Conservation (phyloP, 148 eudicot species). For the Drosera capensis region DNA sequence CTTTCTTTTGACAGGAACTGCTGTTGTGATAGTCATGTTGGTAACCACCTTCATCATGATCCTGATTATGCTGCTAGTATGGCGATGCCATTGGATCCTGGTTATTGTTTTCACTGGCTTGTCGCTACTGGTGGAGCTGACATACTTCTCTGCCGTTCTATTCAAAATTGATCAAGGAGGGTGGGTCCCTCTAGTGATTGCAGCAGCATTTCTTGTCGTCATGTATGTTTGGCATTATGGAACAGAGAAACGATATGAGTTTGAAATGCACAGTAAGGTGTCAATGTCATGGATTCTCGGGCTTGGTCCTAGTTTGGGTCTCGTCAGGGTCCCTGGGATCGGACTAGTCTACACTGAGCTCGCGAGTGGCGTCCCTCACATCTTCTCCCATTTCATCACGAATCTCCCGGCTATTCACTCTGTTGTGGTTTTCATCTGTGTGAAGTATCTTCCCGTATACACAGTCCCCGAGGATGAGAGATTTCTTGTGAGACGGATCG, state of each 20-base stretch:
- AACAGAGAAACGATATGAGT: constrained; percentile 69
- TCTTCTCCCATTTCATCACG: constrained; percentile 90
- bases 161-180: constrained; percentile 95
- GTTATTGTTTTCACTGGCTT: constrained; percentile 64
- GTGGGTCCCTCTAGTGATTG: constrained; percentile 92
- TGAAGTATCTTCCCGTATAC: constrained; percentile 89
- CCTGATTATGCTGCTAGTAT: constrained; percentile 62
- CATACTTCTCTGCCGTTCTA: constrained; percentile 88
- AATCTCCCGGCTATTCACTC: constrained; percentile 95
- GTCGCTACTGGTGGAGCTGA: constrained; percentile 66
- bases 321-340: constrained; percentile 89
- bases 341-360: constrained; percentile 98
- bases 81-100: constrained; percentile 83
- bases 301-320: constrained; percentile 85
- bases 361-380: constrained; percentile 87
- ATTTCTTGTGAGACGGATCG: constrained; percentile 79
- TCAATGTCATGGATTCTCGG: constrained; percentile 96
- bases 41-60: constrained; percentile 88
- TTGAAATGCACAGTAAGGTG: constrained; percentile 92
- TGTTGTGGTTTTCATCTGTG: constrained; percentile 78
- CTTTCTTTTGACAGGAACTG: constrained; percentile 62
- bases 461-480: constrained; percentile 94
- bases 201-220: constrained; percentile 65
- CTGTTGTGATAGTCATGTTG: constrained; percentile 89
- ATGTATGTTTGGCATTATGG: constrained; percentile 98